Conservation (phyloP, 495 filamentous ascomycete genomes). For the Aspergillus sparsus region DNA sequence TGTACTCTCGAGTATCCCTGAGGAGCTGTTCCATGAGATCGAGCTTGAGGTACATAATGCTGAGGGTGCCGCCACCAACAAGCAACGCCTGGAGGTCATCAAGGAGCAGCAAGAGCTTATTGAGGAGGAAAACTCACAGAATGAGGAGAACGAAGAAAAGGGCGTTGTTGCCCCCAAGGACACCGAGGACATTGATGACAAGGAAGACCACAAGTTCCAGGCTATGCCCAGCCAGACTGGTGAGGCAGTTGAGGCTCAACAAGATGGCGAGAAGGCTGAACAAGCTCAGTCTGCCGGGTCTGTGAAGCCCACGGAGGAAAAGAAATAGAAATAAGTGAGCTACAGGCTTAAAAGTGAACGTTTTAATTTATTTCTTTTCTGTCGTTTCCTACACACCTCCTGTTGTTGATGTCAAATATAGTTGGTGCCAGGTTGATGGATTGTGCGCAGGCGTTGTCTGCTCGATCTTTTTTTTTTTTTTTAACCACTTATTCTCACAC, state of each 20-base stretch:
- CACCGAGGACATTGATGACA: slow-evolving; percentile 83
- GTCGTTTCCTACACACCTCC: not conserved
- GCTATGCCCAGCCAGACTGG: slow-evolving; percentile 34
- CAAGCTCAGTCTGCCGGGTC: slow-evolving; percentile 25
- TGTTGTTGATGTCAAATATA: slow-evolving; percentile 5
- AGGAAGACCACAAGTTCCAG: slow-evolving; percentile 45
- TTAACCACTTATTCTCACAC: slow-evolving; percentile 1
- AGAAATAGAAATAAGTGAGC: slow-evolving; percentile 34
- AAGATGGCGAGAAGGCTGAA: slow-evolving; percentile 43
- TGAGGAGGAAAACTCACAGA: slow-evolving; percentile 93
- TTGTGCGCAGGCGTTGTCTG: not conserved
- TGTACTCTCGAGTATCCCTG: slow-evolving; percentile 90
- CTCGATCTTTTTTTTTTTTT: not conserved
- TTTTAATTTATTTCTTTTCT: not conserved
- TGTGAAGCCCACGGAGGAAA: slow-evolving; percentile 27
- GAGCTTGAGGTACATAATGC: slow-evolving; percentile 97
- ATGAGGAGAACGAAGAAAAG: slow-evolving; percentile 67
- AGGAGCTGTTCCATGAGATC: slow-evolving; percentile 99
- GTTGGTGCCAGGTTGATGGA: slow-evolving; percentile 6
- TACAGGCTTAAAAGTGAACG: slow-evolving; percentile 6
- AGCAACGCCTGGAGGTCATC: slow-evolving; percentile 97
- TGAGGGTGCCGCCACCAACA: slow-evolving; percentile 97
- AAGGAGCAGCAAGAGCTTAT: slow-evolving; percentile 99
- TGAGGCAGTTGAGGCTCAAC: slow-evolving; percentile 46
- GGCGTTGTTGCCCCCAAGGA: slow-evolving; percentile 62